Conservation (phyloP, 352 stramenopile genomes). For the Phytophthora macrochlamydospora region DNA sequence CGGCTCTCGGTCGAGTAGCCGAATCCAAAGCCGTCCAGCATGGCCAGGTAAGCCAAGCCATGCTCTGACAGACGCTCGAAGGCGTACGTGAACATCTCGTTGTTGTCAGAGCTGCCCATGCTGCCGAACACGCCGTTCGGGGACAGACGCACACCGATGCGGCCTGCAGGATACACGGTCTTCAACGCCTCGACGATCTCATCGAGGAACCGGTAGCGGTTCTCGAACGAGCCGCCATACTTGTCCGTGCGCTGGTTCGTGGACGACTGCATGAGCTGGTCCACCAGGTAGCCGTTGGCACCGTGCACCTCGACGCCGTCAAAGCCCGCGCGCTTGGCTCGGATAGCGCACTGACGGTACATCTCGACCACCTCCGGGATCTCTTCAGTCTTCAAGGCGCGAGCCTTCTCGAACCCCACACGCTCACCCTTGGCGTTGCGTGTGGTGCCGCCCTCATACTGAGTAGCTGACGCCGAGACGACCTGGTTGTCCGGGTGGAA, state of each 20-base stretch:
- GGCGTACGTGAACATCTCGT: slow-evolving; percentile 35
- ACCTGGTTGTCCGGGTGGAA: slow-evolving; percentile 20
- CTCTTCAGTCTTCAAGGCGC: slow-evolving; percentile 22
- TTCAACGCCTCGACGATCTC: slow-evolving; percentile 55
- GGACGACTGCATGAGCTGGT: slow-evolving; percentile 39
- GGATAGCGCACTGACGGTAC: slow-evolving; percentile 54
- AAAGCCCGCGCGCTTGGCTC: slow-evolving; percentile 74
- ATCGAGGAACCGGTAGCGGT: slow-evolving; percentile 61
- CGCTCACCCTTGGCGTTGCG: slow-evolving; percentile 25
- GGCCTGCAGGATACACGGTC: slow-evolving; percentile 17
- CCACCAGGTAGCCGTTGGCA: slow-evolving; percentile 90
- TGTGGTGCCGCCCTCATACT: slow-evolving; percentile 19
- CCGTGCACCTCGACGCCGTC: slow-evolving; percentile 90
- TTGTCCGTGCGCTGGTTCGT: slow-evolving; percentile 73
- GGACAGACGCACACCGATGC: slow-evolving; percentile 26
- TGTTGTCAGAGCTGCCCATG: slow-evolving; percentile 26
- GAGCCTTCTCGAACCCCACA: slow-evolving; percentile 1
- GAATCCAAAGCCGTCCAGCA: slow-evolving; percentile 24
- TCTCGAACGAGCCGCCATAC: slow-evolving; percentile 79
- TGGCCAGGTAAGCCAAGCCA: slow-evolving; percentile 16
- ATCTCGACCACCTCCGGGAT: slow-evolving; percentile 56
- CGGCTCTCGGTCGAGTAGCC: slow-evolving; percentile 11
- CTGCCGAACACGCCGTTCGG: slow-evolving; percentile 27
- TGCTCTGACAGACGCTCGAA: slow-evolving; percentile 12
- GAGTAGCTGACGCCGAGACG: slow-evolving; percentile 17